Percentiles rank a stretch among this genome's conserved stretches.
These are phyloP conservation scores for Kluyveromyces starmeri DNA, from an alignment of 805 yeast species.

Conservation along the genomic window DNA sequence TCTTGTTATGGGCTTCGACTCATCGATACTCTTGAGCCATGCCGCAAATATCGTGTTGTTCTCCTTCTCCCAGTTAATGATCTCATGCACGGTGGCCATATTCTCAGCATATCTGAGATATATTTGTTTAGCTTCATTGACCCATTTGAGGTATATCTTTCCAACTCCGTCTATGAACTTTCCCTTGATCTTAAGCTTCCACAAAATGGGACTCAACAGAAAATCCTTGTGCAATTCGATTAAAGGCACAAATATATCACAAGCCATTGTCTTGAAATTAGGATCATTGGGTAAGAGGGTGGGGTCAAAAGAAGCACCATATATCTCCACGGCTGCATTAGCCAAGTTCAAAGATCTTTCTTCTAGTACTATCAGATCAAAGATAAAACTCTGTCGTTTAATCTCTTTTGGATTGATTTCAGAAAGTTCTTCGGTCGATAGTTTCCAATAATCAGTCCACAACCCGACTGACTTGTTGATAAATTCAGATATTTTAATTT, in stretches of 20 bases:
- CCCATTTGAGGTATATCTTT: constrained; percentile 57
- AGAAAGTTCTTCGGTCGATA: constrained; percentile 44
- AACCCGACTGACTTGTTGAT: constrained; percentile 35
- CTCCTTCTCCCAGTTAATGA: constrained; percentile 40
- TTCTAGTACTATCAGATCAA: constrained; percentile 65
- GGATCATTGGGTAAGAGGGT: constrained; percentile 40
- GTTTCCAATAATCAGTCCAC: constrained; percentile 62
- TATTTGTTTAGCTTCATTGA: constrained; percentile 42
- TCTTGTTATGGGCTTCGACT: constrained; percentile 35
- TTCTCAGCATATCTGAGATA: constrained; percentile 52
- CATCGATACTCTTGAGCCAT: constrained; percentile 49
- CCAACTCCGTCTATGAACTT: constrained; percentile 58
- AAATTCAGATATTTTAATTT: constrained; percentile 27
- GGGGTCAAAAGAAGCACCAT: constrained; percentile 37
- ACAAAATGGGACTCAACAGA: constrained; percentile 49
- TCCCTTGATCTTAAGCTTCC: constrained; percentile 51
- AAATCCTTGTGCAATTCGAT: constrained; percentile 45
- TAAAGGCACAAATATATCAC: constrained; percentile 47
- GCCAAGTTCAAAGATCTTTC: constrained; percentile 63
- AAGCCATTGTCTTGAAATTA: constrained; percentile 51
- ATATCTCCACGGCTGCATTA: constrained; percentile 50
- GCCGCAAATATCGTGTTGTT: constrained; percentile 38
- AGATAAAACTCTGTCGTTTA: constrained; percentile 65
- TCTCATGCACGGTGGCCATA: constrained; percentile 51
- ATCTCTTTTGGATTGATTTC: constrained; percentile 43